These are phyloP conservation scores for Coleophoma cylindrospora DNA, from an alignment of 2,329 filamentous ascomycete species.

Conservation along the genomic window DNA sequence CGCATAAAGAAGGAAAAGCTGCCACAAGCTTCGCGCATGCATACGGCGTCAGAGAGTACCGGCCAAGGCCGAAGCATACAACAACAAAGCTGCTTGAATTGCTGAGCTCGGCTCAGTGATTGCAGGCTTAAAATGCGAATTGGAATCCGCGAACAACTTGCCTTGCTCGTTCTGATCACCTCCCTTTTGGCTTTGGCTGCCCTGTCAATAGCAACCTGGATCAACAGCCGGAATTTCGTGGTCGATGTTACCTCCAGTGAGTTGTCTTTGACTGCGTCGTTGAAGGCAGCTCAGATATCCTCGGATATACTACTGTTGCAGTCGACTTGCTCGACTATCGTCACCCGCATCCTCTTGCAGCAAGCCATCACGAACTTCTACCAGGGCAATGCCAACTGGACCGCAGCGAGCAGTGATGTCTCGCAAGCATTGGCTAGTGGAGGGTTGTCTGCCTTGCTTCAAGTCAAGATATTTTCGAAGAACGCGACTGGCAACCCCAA, in stretches of 20 bases:
- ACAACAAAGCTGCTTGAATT: not conserved
- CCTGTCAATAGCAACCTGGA: slow-evolving; percentile 68
- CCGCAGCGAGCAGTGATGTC: slow-evolving; percentile 56
- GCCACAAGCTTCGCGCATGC: not conserved
- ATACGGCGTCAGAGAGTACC: not conserved
- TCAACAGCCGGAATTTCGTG: slow-evolving; percentile 58
- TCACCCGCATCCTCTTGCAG: slow-evolving; percentile 61
- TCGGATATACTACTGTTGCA: slow-evolving; percentile 76
- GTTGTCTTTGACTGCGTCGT: slow-evolving; percentile 73
- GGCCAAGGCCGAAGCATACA: not conserved
- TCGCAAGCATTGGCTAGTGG: slow-evolving; percentile 60
- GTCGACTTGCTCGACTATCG: slow-evolving; percentile 66
- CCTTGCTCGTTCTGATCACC: slow-evolving; percentile 69
- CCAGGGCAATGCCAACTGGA: slow-evolving; percentile 59
- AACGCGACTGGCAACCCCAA: slow-evolving; percentile 52
- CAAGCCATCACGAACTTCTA: slow-evolving; percentile 46
- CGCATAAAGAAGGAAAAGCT: not conserved
- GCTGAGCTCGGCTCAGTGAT: not conserved
- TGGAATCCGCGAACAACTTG: slow-evolving; percentile 83
- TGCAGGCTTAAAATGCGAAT: slow-evolving; percentile 61
- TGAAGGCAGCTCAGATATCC: slow-evolving; percentile 78
- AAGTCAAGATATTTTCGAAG: slow-evolving; percentile 68
- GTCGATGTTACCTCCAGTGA: slow-evolving; percentile 51
- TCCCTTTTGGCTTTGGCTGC: slow-evolving; percentile 72
- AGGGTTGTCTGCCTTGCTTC: slow-evolving; percentile 51